Evolutionary conservation across 345 rosid species (phyloP).

Genomic region (Ceriops zippeliana): DNA sequence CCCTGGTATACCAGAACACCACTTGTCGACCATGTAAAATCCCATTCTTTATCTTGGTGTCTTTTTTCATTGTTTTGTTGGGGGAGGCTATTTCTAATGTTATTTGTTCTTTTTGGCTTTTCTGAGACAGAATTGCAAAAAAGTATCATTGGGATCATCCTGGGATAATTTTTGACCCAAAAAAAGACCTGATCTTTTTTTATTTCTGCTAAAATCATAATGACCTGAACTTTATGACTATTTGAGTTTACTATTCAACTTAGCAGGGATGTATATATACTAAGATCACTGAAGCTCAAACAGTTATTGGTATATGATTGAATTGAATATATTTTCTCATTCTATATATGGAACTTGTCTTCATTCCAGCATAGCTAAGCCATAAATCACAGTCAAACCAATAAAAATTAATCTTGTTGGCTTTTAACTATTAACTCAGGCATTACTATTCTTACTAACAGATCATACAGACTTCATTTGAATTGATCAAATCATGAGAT

Average conservation of each 20-base stretch:
- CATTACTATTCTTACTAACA: too few species aligned
- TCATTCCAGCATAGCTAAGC: too few species aligned
- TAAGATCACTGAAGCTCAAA: not conserved
- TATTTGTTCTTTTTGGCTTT: not conserved
- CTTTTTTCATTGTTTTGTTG: not conserved
- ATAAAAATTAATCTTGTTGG: not conserved
- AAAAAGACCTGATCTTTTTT: too few species aligned
- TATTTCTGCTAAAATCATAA: not conserved
- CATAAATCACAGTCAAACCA: not conserved
- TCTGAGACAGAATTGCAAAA: not conserved
- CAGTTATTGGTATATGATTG: not conserved
- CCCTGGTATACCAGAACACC: slow-evolving; percentile 88
- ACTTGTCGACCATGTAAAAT: slow-evolving; percentile 58
- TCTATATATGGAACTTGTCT: not conserved
- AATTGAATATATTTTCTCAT: not conserved
- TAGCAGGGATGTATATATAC: not conserved
- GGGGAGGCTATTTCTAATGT: too few species aligned
- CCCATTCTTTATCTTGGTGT: not conserved
- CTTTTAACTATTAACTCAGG: not conserved
- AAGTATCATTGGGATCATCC: not conserved
- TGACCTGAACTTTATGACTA: not conserved
- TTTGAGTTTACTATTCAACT: not conserved
- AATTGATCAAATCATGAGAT: too few species aligned
- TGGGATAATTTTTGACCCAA: too few species aligned
- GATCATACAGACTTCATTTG: too few species aligned